phyloP scores from a whole-genome alignment of 1,139 yeast genomes.

The Sugiyamaella pinicola region DNA sequence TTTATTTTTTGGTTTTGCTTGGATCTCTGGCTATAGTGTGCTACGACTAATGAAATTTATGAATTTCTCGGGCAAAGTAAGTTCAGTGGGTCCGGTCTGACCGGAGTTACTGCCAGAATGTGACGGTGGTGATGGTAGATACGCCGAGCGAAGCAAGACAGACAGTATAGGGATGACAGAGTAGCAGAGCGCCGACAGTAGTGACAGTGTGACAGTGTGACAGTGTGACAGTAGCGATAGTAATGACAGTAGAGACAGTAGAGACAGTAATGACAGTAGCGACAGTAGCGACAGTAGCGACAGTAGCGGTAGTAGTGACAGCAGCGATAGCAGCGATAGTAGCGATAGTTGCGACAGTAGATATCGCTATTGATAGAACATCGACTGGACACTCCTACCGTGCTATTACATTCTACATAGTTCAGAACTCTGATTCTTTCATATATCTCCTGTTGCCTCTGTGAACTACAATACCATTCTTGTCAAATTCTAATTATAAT shows the following conservation, averaged over 20 bases:
- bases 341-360: no score
- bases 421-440: not conserved
- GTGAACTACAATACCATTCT: not conserved
- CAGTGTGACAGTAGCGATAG: no score
- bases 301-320: not conserved
- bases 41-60: not conserved
- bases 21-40: not conserved
- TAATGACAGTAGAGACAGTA: no score
- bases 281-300: not conserved
- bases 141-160: no score
- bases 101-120: not conserved
- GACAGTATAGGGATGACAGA: no score
- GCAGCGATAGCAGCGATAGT: no score
- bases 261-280: not conserved
- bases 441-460: not conserved
- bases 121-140: not conserved
- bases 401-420: not conserved
- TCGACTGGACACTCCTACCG: not conserved
- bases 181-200: no score
- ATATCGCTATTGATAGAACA: no score
- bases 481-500: not conserved
- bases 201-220: no score
- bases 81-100: conserved; percentile 13
- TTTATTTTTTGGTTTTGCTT: not conserved
- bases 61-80: not conserved